Evolutionary conservation across 192 early-diverging fungal species (phyloP).

Genomic region (Umbelopsis isabellina): DNA sequence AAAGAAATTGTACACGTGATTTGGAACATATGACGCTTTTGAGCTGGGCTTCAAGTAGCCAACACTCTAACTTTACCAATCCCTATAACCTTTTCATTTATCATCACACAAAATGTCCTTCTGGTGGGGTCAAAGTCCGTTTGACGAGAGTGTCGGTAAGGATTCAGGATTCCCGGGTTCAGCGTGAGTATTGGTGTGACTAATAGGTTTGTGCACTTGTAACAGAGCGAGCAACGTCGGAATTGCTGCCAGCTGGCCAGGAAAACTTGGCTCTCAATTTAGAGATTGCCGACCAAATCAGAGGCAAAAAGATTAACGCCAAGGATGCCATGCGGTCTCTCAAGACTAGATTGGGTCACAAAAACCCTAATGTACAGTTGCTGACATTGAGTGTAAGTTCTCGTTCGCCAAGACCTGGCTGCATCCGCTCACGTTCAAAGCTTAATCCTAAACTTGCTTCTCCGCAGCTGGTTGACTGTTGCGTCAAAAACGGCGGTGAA

Average conservation of each 20-base stretch:
- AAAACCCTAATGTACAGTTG: constrained; percentile 95
- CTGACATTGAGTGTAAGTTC: constrained; percentile 74
- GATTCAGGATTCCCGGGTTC: background rate
- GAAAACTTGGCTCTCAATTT: constrained; percentile 83
- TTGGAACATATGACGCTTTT: background rate
- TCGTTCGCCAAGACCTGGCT: background rate
- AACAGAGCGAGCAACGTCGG: constrained; percentile 84
- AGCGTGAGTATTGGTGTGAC: background rate
- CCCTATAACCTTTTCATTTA: background rate
- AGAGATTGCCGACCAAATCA: constrained; percentile 93
- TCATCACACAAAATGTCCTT: constrained; percentile 29
- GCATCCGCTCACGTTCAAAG: background rate
- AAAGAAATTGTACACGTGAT: background rate
- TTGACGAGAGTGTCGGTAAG: constrained; percentile 40
- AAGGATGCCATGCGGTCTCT: constrained; percentile 77
- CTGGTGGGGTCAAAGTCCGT: constrained; percentile 38
- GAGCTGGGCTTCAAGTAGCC: background rate
- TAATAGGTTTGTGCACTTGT: background rate
- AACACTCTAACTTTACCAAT: background rate
- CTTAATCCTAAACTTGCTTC: background rate
- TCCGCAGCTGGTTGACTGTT: constrained; percentile 80
- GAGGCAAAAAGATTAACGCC: constrained; percentile 78
- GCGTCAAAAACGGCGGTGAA: constrained; percentile 93
- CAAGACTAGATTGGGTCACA: constrained; percentile 79
- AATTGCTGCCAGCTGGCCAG: constrained; percentile 83